Percentiles rank a stretch among this genome's conserved stretches.
These are phyloP conservation scores for Chytriomyces confervae DNA, from an alignment of 192 early-diverging fungal genomes.

Conservation along the genomic window DNA sequence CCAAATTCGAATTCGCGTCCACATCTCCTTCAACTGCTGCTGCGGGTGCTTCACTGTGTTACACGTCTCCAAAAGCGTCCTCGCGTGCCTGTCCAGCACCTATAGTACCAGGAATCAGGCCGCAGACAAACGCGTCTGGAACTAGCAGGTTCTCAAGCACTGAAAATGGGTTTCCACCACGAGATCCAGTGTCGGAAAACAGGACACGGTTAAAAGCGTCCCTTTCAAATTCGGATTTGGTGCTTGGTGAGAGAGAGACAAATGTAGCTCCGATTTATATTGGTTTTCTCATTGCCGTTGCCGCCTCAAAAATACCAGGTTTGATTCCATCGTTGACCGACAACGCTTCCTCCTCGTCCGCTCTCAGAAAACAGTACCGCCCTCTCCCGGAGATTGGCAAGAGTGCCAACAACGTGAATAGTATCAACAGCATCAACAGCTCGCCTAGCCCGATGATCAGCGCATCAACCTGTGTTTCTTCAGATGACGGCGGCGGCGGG, in stretches of 20 bases:
- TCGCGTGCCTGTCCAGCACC: conserved; percentile 5
- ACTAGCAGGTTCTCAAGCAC: neutral
- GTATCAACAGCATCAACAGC: neutral
- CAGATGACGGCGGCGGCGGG: neutral
- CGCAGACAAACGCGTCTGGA: conserved; percentile 19
- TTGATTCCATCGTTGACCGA: neutral
- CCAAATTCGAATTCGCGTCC: neutral
- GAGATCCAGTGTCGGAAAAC: conserved; percentile 1
- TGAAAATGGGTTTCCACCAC: neutral
- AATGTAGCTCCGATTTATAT: neutral
- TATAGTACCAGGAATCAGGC: conserved; percentile 6
- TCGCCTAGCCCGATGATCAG: neutral
- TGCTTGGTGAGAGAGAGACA: neutral
- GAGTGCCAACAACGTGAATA: neutral
- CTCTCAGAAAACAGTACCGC: conserved; percentile 26
- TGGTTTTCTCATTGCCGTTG: neutral
- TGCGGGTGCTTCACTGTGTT: neutral
- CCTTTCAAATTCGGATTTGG: conserved; percentile 31
- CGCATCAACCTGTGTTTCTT: neutral
- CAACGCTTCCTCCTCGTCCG: neutral
- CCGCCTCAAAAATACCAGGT: neutral
- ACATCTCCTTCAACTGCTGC: too few relatives aligned
- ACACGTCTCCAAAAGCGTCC: conserved; percentile 12
- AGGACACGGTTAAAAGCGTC: conserved; percentile 25
- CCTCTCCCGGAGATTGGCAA: conserved; percentile 30